Percentiles rank a stretch among this genome's conserved stretches.
These are phyloP conservation scores for Clarireedia monteithiana DNA, from an alignment of 2,329 filamentous ascomycete species.

Conservation along the genomic window DNA sequence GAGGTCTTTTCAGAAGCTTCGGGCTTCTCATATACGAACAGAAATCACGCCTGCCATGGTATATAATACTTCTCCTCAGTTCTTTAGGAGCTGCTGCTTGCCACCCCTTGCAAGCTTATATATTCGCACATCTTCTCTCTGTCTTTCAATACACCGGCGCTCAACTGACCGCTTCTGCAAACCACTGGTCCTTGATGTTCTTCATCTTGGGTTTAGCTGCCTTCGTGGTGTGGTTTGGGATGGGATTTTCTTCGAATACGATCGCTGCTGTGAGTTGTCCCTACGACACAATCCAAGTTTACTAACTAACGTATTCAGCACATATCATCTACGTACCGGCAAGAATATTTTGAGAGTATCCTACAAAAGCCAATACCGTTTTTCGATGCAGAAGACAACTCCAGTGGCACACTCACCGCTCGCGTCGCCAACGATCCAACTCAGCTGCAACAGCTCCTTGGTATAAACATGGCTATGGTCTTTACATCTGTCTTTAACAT, in stretches of 20 bases:
- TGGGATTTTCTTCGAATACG: constrained; percentile 34
- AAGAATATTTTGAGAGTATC: constrained; percentile 39
- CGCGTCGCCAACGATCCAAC: constrained; percentile 41
- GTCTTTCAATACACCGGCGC: constrained; percentile 20
- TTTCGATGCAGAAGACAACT: constrained; percentile 38
- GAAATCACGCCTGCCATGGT: constrained; percentile 41
- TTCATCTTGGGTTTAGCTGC: constrained; percentile 37
- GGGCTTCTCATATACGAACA: constrained; percentile 51
- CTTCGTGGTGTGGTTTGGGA: constrained; percentile 28
- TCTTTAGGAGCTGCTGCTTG: constrained; percentile 27
- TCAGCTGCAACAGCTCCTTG: constrained; percentile 42
- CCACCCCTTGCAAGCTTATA: constrained; percentile 31
- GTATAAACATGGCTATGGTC: constrained; percentile 44
- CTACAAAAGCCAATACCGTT: constrained; percentile 35
- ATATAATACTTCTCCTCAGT: constrained; percentile 41
- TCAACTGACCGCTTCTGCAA: constrained; percentile 24
- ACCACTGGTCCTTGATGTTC: constrained; percentile 45
- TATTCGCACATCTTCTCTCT: constrained; percentile 29
- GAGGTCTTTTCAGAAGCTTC: constrained; percentile 41
- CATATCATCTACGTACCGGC: constrained; percentile 30
- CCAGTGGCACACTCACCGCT: constrained; percentile 39
- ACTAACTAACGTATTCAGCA: background rate
- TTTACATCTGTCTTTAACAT: constrained; percentile 58
- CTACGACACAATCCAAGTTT: background rate
- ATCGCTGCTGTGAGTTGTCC: constrained; percentile 26